Percentiles rank a stretch among this genome's conserved stretches.
Evolutionary conservation across 352 stramenopile genomes (phyloP).

Genomic region (Phytophthora tubulina): DNA sequence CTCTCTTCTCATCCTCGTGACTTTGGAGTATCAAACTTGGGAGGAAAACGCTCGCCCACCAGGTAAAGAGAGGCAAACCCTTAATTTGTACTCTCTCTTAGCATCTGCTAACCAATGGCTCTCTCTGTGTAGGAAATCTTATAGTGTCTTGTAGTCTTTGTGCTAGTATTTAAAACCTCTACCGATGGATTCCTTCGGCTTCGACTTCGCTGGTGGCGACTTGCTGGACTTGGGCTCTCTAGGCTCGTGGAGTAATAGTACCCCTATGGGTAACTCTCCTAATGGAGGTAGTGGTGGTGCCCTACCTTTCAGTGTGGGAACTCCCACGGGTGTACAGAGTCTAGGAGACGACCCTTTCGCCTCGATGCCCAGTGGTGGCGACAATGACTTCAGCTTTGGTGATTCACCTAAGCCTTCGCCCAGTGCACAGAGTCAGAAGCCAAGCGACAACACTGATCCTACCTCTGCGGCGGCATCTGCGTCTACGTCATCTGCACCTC

Average conservation of each 20-base stretch:
- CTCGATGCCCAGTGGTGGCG: conserved; percentile 47
- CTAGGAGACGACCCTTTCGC: conserved; percentile 83
- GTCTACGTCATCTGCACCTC: conserved; percentile 16
- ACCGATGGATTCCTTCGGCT: conserved; percentile 86
- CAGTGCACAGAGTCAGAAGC: conserved; percentile 30
- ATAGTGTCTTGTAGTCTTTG: conserved; percentile 42
- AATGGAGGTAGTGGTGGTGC: conserved; percentile 48
- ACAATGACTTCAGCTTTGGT: conserved; percentile 83
- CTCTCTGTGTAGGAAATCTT: neutral
- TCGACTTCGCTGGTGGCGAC: conserved; percentile 81
- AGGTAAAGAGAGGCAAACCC: conserved; percentile 15
- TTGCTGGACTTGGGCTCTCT: conserved; percentile 81
- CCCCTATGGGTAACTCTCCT: conserved; percentile 76
- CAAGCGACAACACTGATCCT: conserved; percentile 8
- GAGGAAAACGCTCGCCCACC: conserved; percentile 5
- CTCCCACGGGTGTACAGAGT: conserved; percentile 84
- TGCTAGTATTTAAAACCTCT: conserved; percentile 47
- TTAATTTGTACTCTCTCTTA: neutral
- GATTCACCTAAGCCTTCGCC: conserved; percentile 75
- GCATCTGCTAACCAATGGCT: conserved; percentile 11
- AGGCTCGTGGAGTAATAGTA: conserved; percentile 73
- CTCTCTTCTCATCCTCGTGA: conserved; percentile 10
- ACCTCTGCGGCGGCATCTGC: conserved; percentile 2
- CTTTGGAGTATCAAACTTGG: neutral
- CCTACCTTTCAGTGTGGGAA: conserved; percentile 87